A percentile compares a stretch with the other conserved stretches of the same genome.
Evolutionary conservation across 495 filamentous ascomycete species (phyloP).

Genomic region (Corynascus novoguineensis): DNA sequence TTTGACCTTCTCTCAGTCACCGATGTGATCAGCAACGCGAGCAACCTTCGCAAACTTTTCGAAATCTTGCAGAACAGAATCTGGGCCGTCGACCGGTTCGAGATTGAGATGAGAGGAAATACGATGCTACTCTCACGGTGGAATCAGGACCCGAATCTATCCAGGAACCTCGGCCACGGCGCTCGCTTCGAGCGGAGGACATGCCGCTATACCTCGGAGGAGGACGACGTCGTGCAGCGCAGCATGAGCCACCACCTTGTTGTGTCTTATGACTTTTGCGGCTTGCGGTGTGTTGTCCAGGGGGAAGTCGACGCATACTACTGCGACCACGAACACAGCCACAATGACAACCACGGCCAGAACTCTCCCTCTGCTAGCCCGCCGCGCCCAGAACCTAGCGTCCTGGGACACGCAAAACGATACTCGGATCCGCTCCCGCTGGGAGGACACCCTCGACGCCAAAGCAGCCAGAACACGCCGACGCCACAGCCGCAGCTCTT

Average conservation of each 20-base stretch:
- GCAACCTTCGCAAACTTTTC: slow-evolving; percentile 26
- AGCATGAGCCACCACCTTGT: slow-evolving; percentile 28
- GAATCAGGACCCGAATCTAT: slow-evolving; percentile 13
- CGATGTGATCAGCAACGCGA: slow-evolving; percentile 22
- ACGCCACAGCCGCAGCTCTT: not conserved
- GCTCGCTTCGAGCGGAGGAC: slow-evolving; percentile 23
- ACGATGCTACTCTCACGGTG: slow-evolving; percentile 22
- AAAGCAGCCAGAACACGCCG: too few species aligned
- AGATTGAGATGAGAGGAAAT: slow-evolving; percentile 14
- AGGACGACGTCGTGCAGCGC: slow-evolving; percentile 5
- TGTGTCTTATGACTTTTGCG: slow-evolving; percentile 20
- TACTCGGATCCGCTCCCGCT: not conserved
- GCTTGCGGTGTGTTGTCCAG: slow-evolving; percentile 21
- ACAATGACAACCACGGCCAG: not conserved
- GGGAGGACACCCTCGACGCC: too few species aligned
- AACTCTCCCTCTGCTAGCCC: not conserved
- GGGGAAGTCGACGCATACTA: slow-evolving; percentile 24
- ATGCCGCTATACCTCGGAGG: slow-evolving; percentile 15
- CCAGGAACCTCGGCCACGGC: slow-evolving; percentile 14
- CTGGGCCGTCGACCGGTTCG: slow-evolving; percentile 10
- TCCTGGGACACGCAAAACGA: not conserved
- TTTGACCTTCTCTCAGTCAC: slow-evolving; percentile 6
- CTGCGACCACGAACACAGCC: slow-evolving; percentile 15
- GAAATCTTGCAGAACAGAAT: slow-evolving; percentile 14
- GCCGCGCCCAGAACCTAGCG: not conserved